Percentiles rank a stretch among this genome's conserved stretches.
Evolutionary conservation across 768 basidiomycete species (phyloP).

Genomic region (Pleurotus cornucopiae): DNA sequence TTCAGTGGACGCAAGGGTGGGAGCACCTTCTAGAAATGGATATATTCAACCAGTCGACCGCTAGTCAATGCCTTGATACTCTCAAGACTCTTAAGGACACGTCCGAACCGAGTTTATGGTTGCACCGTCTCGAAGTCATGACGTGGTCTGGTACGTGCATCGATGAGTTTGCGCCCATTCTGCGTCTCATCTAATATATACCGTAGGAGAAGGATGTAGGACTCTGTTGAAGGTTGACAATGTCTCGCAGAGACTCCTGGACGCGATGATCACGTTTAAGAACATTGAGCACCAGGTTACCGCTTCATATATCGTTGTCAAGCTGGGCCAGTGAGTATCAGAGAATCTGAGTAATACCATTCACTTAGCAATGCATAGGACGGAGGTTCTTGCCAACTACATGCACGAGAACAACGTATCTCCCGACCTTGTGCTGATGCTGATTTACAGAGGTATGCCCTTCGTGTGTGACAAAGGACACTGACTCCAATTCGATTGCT

Average conservation of each 20-base stretch:
- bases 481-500: too few species aligned
- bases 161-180: too few species aligned
- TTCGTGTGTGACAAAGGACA: too few species aligned
- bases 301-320: not conserved
- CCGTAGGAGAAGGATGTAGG: not conserved
- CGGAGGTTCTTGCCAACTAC: not conserved
- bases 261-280: not conserved
- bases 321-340: not conserved
- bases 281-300: not conserved
- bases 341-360: not conserved
- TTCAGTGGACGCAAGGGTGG: slow-evolving; percentile 8
- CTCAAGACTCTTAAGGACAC: not conserved
- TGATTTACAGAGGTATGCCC: not conserved
- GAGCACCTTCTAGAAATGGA: slow-evolving; percentile 12
- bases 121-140: slow-evolving; percentile 5
- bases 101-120: not conserved
- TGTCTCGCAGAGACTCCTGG: not conserved
- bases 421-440: not conserved
- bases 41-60: slow-evolving; percentile 10
- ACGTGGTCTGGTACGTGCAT: not conserved
- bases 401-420: not conserved
- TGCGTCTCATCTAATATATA: not conserved
- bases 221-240: not conserved
- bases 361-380: not conserved
- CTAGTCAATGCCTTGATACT: slow-evolving; percentile 2